Evolutionary conservation across 1,139 yeast species (phyloP), one percentile per base, ranked within the genome.

Genomic region (Pichia sorboxylosa): DNA sequence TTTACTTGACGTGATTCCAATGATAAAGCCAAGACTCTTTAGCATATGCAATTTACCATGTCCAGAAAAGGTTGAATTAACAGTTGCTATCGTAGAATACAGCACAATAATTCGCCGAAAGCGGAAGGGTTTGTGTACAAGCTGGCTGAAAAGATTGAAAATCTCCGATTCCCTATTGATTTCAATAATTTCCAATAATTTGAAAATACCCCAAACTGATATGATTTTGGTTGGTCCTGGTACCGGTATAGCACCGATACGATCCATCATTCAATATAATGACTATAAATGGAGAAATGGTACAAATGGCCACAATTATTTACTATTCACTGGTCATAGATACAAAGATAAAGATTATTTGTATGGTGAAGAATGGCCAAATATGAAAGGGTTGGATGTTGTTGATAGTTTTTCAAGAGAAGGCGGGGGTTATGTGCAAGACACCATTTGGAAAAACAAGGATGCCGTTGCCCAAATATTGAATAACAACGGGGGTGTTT

Each of bases 241-340:
- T 6, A 87, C 95, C 0, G 97, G 97, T 2, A 63, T 87, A 7
- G 96, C 97, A 0, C 96, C 96, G 2, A 73, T 85, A 68, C 69
- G 81, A 47, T 67, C 84, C 1, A 49, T 82, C 17, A 64, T 84
- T 10, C 70, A 69, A 28, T 41, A 54, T 4, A 44, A 49, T 18
- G 34, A 54, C 21, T 14, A 24, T 0, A 38, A 52, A 1, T 17
- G 18, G 9, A 22, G 2, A 38, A 43, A 15, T 38, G n/a, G n/a
- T n/a, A 17, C 52, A 2, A 10, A 17, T 3, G 40, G 58, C 6
- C 39, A 42, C 21, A 55, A 59, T 3, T 46, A 72, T 31, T 55
- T 61, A 30, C 56, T 90, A 26, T 82, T 85, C 49, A 74, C 73
- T 42, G 99, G 98, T 2, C 80, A 83, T 54, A 61, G 98, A 37